Evolutionary conservation across 805 yeast genomes (phyloP).

Genomic region (Metahyphopichia silvanorum): DNA sequence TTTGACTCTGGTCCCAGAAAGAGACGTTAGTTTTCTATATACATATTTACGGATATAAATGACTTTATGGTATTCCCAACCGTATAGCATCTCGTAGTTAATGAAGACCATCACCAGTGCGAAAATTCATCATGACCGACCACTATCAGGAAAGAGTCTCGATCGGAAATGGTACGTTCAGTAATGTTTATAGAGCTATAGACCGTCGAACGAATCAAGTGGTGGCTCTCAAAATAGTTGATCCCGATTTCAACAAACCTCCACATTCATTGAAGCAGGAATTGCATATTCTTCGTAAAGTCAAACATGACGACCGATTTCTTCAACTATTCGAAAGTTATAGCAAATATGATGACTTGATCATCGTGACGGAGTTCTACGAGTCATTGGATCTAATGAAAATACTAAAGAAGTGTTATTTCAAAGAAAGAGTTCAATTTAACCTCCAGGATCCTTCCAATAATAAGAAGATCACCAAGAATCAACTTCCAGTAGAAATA

Average conservation of each 20-base stretch:
- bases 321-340: conserved; percentile 18
- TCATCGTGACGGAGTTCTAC: conserved; percentile 31
- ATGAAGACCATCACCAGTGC: too few relatives aligned
- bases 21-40: too few relatives aligned
- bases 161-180: too few relatives aligned
- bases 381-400: conserved; percentile 17
- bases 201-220: too few relatives aligned
- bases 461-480: conserved; percentile 7
- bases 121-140: too few relatives aligned
- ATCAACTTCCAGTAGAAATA: conserved; percentile 9
- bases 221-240: conserved; percentile 37
- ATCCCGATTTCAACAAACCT: conserved; percentile 28
- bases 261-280: conserved; percentile 37
- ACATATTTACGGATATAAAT: too few relatives aligned
- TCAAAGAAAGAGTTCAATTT: conserved; percentile 19
- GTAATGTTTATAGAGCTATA: too few relatives aligned
- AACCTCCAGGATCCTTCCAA: conserved; percentile 20
- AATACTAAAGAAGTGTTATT: conserved; percentile 16
- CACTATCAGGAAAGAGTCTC: too few relatives aligned
- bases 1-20: too few relatives aligned
- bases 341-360: conserved; percentile 26
- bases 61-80: too few relatives aligned
- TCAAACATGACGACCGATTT: conserved; percentile 10
- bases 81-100: too few relatives aligned
- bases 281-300: conserved; percentile 19